These are phyloP conservation scores for Leccinum obscurum DNA, from an alignment of 768 basidiomycete species.

Conservation along the genomic window DNA sequence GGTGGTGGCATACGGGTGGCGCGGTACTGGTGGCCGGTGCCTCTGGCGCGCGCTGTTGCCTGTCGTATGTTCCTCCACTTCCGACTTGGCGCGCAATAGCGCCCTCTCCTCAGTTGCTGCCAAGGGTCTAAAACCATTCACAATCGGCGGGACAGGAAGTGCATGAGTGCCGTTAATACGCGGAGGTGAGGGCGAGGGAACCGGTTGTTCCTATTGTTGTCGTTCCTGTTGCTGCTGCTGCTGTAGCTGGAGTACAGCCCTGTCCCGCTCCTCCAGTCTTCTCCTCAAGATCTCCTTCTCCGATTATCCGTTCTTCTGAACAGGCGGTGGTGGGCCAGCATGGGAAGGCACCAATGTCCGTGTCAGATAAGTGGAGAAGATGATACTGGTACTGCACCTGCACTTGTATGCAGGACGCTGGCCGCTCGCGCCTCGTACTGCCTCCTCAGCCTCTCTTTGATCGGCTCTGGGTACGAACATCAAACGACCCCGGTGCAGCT, in stretches of 20 bases:
- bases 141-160: constrained; percentile 30
- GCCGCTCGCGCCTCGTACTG: constrained; percentile 50
- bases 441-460: constrained; percentile 64
- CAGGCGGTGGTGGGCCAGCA: constrained; percentile 14
- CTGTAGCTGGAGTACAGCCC: constrained; percentile 30
- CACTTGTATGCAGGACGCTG: constrained; percentile 2
- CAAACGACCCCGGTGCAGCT: constrained; percentile 57
- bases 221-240: constrained; percentile 16
- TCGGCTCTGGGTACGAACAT: constrained; percentile 50
- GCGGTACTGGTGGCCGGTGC: background rate
- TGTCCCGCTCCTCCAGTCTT: constrained; percentile 58
- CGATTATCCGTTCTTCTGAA: constrained; percentile 30
- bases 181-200: constrained; percentile 27
- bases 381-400: constrained; percentile 11
- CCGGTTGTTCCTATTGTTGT: background rate
- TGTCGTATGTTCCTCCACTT: constrained; percentile 47
- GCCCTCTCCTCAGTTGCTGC: constrained; percentile 84
- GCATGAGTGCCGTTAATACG: constrained; percentile 29
- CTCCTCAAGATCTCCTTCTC: constrained; percentile 62
- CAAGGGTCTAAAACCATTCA: constrained; percentile 37
- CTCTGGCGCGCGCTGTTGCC: constrained; percentile 40
- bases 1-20: constrained; percentile 17
- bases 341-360: constrained; percentile 25
- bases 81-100: constrained; percentile 60
- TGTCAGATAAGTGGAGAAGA: constrained; percentile 19